Base-by-base conservation (phyloP, 148 eudicot species). In the Polygonum maritimum region DNA sequence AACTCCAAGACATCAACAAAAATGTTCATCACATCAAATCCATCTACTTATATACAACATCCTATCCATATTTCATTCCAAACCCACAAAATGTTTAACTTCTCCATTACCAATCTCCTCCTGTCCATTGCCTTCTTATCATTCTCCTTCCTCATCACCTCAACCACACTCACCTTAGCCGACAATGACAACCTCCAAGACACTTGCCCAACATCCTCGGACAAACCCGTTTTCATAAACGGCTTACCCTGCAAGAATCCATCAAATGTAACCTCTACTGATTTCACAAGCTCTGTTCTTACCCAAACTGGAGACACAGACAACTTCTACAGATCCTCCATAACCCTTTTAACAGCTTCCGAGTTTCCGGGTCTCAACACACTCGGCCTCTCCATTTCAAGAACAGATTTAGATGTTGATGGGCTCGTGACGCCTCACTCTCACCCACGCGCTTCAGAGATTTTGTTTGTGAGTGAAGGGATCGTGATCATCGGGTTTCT, bases 361-460 rank as follows among this genome's bases (percentile, higher is more conserved):
- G 85, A 82, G 19, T 90, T 85, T 73, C 92, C 97, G 0, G 98
- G 98, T 2, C 90, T 94, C 31, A 94, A 94, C 88, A 92, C 97
- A 5, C 84, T 94, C 2, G 97, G 97, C 21, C 78, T 94, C 1
- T 88, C 94, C 2, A 62, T 83, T n/a, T 89, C 89, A 2, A 80
- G 98, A 71, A 92, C 89, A 11, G 98, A 95, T 77, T 9, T 95
- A 19, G 94, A 89, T 0, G 80, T 80, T 1, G 94, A 88, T 12
- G 98, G 98, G 15, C 39, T 84, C 0, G 93, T 94, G 80, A 45
- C 79, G 83, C 94, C 92, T 0, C 98, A 95, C 71, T 76, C 96
- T 72, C 98, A 95, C 80, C 98, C 98, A 3, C 77, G 97, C 73
- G 89, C 98, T 26, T 81, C 97, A 0, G 98, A 95, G 86, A 85